Conservation (phyloP, 169 alveolate species). For the Cryptosporidium sp. region DNA sequence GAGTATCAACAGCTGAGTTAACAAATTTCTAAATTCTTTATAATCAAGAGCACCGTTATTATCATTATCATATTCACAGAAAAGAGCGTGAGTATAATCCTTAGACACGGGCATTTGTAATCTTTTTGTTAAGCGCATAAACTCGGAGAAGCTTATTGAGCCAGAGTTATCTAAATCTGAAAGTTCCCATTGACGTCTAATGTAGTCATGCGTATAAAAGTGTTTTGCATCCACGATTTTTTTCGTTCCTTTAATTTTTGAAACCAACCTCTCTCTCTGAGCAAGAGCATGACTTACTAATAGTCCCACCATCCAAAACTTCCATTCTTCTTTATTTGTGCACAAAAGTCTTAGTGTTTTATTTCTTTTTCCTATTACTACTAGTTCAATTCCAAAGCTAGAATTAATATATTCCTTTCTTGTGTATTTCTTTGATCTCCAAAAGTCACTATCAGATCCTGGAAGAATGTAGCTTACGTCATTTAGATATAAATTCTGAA, state of each 20-base stretch:
- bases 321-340: slow-evolving; percentile 73
- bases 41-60: slow-evolving; percentile 56
- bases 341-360: slow-evolving; percentile 56
- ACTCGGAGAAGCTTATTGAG: slow-evolving; percentile 49
- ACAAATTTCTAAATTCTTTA: slow-evolving; percentile 48
- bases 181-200: slow-evolving; percentile 77
- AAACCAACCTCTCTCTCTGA: slow-evolving; percentile 32
- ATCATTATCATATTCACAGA: slow-evolving; percentile 66
- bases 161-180: slow-evolving; percentile 75
- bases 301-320: slow-evolving; percentile 71
- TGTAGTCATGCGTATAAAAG: slow-evolving; percentile 60
- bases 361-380: slow-evolving; percentile 22
- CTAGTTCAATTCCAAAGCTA: slow-evolving; percentile 65
- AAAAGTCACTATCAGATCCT: slow-evolving; percentile 76
- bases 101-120: slow-evolving; percentile 69
- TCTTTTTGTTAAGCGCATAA: slow-evolving; percentile 68
- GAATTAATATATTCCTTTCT: slow-evolving; percentile 4
- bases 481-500: slow-evolving; percentile 39
- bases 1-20: slow-evolving; percentile 45
- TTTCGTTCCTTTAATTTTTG: slow-evolving; percentile 35
- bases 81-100: slow-evolving; percentile 56
- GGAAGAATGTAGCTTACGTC: slow-evolving; percentile 74
- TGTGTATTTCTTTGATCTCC: slow-evolving; percentile 31
- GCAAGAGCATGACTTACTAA: slow-evolving; percentile 74
- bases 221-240: slow-evolving; percentile 52